Base-by-base conservation (phyloP, 2,329 filamentous ascomycete genomes). In the Xylariaceae sp. region DNA sequence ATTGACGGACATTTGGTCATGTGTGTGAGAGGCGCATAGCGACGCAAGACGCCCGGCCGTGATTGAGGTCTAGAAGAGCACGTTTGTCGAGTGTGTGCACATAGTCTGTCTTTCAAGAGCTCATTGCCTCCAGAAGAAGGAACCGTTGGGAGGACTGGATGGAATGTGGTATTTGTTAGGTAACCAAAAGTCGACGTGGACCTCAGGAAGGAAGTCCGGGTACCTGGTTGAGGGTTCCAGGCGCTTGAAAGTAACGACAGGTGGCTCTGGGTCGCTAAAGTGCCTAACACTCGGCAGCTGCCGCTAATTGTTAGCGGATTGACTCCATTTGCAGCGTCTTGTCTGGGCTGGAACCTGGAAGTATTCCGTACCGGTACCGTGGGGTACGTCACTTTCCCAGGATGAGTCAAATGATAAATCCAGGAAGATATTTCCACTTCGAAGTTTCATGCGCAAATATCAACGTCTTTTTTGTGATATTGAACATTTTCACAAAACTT, bases 1-100 rank as follows among this genome's bases (percentile, higher is more conserved):
- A 66, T 67, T 72, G 69, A 70, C 69, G 71, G 71, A 72, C 71
- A 73, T 73, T 72, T 65, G 69, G 64, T 62, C 63, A 66, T 67
- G 62, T 64, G 51, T 70, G 65, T 60, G 64, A 62, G 66, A 67
- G 62, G 67, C 56, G 68, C 71, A 73, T 73, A 71, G 68, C 71
- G 70, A 64, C 66, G 56, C 62, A 44, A 63, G 66, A 68, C 64
- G 62, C 65, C 62, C 66, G 64, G 66, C 51, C 60, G 63, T 51
- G 51, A 55, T 60, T 60, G 51, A 57, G 62, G 58, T 62, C 62
- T 58, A 17, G 51, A 53, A 15, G 30, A 55, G 54, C 50, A 44
- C 55, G 58, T 56, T 55, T 17, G 51, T 57, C 35, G 56, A 53
- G 15, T 13, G 13, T 50, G 30, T 53, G 51, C 45, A 51, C 60